phyloP scores from a whole-genome alignment of 2,329 filamentous ascomycete genomes.

The Talaromyces sp. region DNA sequence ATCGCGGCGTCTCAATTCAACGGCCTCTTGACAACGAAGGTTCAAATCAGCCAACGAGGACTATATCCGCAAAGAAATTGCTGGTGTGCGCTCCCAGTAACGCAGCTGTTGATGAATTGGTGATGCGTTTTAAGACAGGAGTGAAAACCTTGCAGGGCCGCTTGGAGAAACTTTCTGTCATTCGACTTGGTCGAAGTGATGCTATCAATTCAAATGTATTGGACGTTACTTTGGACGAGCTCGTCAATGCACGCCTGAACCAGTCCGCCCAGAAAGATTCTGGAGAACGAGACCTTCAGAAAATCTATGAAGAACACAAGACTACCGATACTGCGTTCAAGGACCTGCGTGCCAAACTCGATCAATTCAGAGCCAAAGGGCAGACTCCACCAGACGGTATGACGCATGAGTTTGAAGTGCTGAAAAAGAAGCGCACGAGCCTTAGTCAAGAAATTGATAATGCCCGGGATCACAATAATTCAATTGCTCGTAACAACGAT shows the following conservation, averaged over 20 bases:
- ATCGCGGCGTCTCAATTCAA: conserved; percentile 42
- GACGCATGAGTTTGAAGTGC: conserved; percentile 68
- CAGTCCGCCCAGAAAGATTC: conserved; percentile 39
- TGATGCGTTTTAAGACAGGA: conserved; percentile 84
- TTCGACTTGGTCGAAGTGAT: conserved; percentile 85
- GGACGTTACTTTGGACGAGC: conserved; percentile 88
- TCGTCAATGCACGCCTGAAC: conserved; percentile 69
- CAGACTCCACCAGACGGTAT: conserved; percentile 46
- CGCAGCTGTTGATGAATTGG: conserved; percentile 91
- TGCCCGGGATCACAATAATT: conserved; percentile 78
- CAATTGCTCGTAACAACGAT: conserved; percentile 75
- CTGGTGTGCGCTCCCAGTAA: conserved; percentile 98
- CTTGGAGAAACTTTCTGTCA: conserved; percentile 71
- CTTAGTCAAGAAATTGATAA: conserved; percentile 82
- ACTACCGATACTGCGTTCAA: conserved; percentile 60
- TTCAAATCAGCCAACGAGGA: conserved; percentile 26
- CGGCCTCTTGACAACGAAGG: conserved; percentile 37
- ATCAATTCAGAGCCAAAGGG: conserved; percentile 56
- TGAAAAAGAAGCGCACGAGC: conserved; percentile 69
- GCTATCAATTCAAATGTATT: conserved; percentile 84
- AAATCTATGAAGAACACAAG: conserved; percentile 67
- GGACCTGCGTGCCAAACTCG: conserved; percentile 65
- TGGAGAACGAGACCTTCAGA: conserved; percentile 49
- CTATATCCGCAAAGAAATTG: conserved; percentile 65
- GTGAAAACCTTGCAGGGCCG: conserved; percentile 72